Percentiles rank a stretch among this genome's conserved stretches.
Evolutionary conservation across 108 stramenopile species (phyloP).

Genomic region (Discostella pseudostelligera): DNA sequence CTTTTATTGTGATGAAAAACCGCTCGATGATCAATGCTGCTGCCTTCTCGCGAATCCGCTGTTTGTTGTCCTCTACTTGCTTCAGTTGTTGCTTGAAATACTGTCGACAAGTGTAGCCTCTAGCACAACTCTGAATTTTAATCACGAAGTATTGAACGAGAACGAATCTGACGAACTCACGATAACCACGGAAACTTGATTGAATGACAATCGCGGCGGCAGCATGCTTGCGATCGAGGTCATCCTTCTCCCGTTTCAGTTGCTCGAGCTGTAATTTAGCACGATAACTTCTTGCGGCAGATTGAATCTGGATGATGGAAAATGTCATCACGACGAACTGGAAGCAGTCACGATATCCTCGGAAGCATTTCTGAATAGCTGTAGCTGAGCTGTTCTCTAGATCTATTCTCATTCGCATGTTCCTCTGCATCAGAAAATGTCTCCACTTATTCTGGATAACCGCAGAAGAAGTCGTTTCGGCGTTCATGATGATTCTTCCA

Average conservation of each 20-base stretch:
- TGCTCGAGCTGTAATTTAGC: too few relatives aligned
- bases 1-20: conserved; percentile 68
- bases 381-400: neutral
- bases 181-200: conserved; percentile 6
- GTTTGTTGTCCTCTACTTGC: neutral
- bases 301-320: neutral
- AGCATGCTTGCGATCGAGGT: neutral
- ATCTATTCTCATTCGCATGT: neutral
- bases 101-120: neutral
- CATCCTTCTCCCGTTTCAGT: neutral
- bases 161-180: conserved; percentile 22
- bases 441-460: conserved; percentile 23
- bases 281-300: neutral
- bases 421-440: neutral
- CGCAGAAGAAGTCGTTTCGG: neutral
- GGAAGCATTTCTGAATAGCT: conserved; percentile 9
- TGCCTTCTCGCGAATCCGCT: conserved; percentile 41
- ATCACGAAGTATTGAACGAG: conserved; percentile 24
- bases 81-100: conserved; percentile 2
- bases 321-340: neutral
- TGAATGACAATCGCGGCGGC: conserved; percentile 23
- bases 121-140: conserved; percentile 7
- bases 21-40: conserved; percentile 69
- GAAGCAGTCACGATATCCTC: conserved; percentile 4
- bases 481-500: conserved; percentile 8